Conservation (phyloP, 192 early-diverging fungal species). For the Podila horticola region DNA sequence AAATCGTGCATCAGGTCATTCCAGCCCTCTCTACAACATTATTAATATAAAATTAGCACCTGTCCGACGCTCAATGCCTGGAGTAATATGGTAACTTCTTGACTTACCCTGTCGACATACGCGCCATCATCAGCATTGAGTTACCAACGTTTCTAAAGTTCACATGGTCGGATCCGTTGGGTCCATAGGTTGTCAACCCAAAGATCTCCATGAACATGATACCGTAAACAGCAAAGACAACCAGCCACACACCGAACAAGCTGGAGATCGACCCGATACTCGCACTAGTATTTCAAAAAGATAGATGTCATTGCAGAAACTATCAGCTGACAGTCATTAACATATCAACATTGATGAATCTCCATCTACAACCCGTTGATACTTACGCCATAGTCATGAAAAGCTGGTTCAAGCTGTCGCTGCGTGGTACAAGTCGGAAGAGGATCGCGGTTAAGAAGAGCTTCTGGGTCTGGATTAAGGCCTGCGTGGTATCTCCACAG, state of each 20-base stretch:
- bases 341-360: too few relatives aligned
- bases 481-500: slow-evolving; percentile 7
- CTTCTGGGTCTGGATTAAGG: slow-evolving; percentile 63
- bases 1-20: slow-evolving; percentile 72
- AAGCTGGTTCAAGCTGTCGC: slow-evolving; percentile 66
- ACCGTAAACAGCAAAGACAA: slow-evolving; percentile 63
- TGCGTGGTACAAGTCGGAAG: slow-evolving; percentile 67
- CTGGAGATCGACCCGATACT: slow-evolving; percentile 60
- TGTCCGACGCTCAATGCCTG: too few relatives aligned
- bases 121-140: slow-evolving; percentile 58
- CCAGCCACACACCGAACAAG: slow-evolving; percentile 68
- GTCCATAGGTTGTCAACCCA: slow-evolving; percentile 66
- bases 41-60: slow-evolving; percentile 4
- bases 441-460: slow-evolving; percentile 64
- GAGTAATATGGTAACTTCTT: not conserved
- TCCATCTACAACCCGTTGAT: too few relatives aligned
- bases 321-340: too few relatives aligned
- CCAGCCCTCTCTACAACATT: slow-evolving; percentile 62
- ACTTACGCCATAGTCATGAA: slow-evolving; percentile 71
- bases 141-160: slow-evolving; percentile 62
- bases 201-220: slow-evolving; percentile 74
- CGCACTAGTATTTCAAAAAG: slow-evolving; percentile 22
- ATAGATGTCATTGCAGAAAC: not conserved
- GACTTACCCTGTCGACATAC: slow-evolving; percentile 67
- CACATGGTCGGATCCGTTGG: slow-evolving; percentile 54